phyloP scores from a whole-genome alignment of 31 red algal genomes.

The Odonthalia washingtoniensis region DNA sequence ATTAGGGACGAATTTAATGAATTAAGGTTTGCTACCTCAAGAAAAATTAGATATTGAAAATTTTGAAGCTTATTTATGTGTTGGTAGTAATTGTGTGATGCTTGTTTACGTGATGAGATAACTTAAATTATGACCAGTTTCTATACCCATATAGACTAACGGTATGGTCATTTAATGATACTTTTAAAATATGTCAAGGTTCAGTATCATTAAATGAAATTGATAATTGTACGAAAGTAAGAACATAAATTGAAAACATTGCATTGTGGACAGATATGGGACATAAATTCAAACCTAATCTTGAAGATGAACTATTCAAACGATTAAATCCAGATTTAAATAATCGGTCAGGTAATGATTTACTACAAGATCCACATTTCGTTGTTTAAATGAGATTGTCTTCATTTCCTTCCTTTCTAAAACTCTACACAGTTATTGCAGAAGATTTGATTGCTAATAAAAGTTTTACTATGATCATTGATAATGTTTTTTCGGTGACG shows the following conservation, averaged over 20 bases:
- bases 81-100: neutral
- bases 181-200: neutral
- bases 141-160: neutral
- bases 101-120: neutral
- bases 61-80: neutral
- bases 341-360: slow-evolving; percentile 47
- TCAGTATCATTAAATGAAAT: neutral
- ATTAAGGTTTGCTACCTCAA: neutral
- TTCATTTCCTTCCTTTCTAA: slow-evolving; percentile 73
- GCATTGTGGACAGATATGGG: slow-evolving; percentile 48
- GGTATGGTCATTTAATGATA: neutral
- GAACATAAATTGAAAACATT: slow-evolving; percentile 29
- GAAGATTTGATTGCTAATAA: slow-evolving; percentile 43
- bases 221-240: neutral
- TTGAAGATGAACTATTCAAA: neutral
- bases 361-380: slow-evolving; percentile 69
- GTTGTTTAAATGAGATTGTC: slow-evolving; percentile 92
- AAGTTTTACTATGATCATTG: slow-evolving; percentile 56
- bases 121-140: neutral
- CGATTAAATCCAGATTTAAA: neutral
- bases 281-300: slow-evolving; percentile 39
- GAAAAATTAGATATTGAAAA: too few relatives aligned
- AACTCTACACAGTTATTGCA: slow-evolving; percentile 74
- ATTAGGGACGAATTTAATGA: too few relatives aligned
- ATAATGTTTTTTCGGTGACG: slow-evolving; percentile 45